These are phyloP conservation scores for Kwoniella heveanensis DNA, from an alignment of 768 basidiomycete genomes.

Conservation along the genomic window DNA sequence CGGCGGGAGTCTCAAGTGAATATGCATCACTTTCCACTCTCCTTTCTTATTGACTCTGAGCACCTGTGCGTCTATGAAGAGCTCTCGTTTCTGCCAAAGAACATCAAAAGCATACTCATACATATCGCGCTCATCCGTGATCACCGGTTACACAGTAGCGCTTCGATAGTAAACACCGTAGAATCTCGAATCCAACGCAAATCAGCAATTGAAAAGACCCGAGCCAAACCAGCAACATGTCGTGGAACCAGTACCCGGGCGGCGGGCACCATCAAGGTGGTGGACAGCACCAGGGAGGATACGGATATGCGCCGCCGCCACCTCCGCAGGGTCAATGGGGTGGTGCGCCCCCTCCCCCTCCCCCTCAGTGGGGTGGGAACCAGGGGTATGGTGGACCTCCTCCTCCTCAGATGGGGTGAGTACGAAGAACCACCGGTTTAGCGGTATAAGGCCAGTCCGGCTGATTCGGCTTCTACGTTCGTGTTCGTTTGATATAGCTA, in stretches of 20 bases:
- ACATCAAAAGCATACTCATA: too few species aligned
- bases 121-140: too few species aligned
- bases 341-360: conserved; percentile 32
- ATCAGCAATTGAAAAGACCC: neutral
- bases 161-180: too few species aligned
- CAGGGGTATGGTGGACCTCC: conserved; percentile 22
- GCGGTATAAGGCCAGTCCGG: neutral
- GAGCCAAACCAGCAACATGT: conserved; percentile 27
- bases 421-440: too few species aligned
- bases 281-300: conserved; percentile 10
- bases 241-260: conserved; percentile 50
- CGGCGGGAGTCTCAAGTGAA: too few species aligned
- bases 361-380: conserved; percentile 14
- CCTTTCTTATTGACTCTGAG: too few species aligned
- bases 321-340: conserved; percentile 29
- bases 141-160: too few species aligned
- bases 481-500: conserved; percentile 1
- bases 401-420: conserved; percentile 31
- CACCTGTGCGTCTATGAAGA: too few species aligned
- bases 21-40: neutral
- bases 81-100: too few species aligned
- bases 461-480: neutral
- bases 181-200: too few species aligned
- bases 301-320: conserved; percentile 28
- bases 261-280: conserved; percentile 36